These are phyloP conservation scores for Rhizoctonia solani DNA, from an alignment of 1,284 basidiomycete species.

Conservation along the genomic window DNA sequence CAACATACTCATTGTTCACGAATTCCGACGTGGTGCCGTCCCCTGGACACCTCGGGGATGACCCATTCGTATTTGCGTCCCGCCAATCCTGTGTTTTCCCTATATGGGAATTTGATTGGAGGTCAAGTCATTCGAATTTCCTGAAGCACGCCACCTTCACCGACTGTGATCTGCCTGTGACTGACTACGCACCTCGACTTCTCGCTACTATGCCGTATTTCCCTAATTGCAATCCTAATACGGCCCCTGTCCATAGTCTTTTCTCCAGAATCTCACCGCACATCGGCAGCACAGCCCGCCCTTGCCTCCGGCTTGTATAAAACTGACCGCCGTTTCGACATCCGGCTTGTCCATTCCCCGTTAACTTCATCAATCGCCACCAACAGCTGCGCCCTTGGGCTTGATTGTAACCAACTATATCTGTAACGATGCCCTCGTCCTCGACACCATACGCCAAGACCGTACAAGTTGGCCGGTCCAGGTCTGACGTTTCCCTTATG, in stretches of 20 bases:
- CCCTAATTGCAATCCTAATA: not conserved
- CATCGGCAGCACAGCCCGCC: conserved; percentile 30
- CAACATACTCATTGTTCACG: no score
- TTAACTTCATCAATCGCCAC: not conserved
- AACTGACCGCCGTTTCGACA: not conserved
- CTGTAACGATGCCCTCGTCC: conserved; percentile 12
- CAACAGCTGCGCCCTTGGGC: not conserved
- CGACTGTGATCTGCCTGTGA: conserved; percentile 1
- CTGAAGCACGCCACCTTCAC: not conserved
- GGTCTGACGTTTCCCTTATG: conserved; percentile 25
- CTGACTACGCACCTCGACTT: conserved; percentile 7
- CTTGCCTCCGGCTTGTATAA: conserved; percentile 5
- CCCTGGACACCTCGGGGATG: conserved; percentile 2
- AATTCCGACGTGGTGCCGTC: not conserved
- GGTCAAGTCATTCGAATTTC: conserved; percentile 9
- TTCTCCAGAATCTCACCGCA: conserved; percentile 16
- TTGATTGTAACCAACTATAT: not conserved
- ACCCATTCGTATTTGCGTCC: not conserved
- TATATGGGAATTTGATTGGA: conserved; percentile 21
- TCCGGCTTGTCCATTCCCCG: conserved; percentile 7
- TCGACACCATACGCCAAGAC: conserved; percentile 10
- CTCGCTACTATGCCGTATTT: not conserved
- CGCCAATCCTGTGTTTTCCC: conserved; percentile 8
- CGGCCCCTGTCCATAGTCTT: conserved; percentile 1
- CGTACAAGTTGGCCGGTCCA: not conserved